These are phyloP conservation scores for Suillus tomentosus DNA, from an alignment of 768 basidiomycete species.

Conservation along the genomic window DNA sequence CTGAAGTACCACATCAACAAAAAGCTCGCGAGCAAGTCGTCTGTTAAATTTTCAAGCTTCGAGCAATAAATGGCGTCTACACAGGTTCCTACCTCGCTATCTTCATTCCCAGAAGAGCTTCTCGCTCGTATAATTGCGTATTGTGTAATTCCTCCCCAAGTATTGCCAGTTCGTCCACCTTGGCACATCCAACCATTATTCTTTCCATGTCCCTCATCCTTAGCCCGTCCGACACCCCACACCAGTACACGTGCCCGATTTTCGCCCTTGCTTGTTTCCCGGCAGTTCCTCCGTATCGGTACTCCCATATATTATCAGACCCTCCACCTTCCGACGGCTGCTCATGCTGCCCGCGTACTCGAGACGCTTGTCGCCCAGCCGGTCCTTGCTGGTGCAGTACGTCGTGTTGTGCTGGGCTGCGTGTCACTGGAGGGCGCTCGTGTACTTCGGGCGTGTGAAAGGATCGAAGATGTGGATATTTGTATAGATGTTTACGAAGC, in stretches of 20 bases:
- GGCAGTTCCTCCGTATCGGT: constrained; percentile 54
- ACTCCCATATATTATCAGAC: constrained; percentile 60
- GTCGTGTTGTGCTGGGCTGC: constrained; percentile 42
- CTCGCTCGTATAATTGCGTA: constrained; percentile 47
- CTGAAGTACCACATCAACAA: neutral
- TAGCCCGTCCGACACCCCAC: constrained; percentile 12
- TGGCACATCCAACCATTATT: constrained; percentile 24
- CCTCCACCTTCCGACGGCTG: constrained; percentile 43
- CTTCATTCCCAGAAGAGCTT: constrained; percentile 44
- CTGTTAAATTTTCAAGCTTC: neutral
- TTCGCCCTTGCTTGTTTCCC: constrained; percentile 53
- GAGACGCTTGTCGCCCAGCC: constrained; percentile 40
- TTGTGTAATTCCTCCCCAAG: constrained; percentile 26
- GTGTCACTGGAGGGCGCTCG: constrained; percentile 43
- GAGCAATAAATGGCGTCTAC: neutral
- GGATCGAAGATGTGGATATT: constrained; percentile 42
- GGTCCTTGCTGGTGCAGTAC: constrained; percentile 41
- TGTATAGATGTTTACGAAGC: constrained; percentile 29
- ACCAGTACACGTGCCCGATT: constrained; percentile 24
- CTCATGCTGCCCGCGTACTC: constrained; percentile 41
- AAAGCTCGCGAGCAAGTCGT: neutral
- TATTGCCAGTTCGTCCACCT: constrained; percentile 23
- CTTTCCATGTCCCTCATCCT: constrained; percentile 13
- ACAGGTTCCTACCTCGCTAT: constrained; percentile 19
- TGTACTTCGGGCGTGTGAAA: constrained; percentile 35